phyloP scores from a whole-genome alignment of 805 yeast genomes.

The Kluyveromyces dobzhanskii region DNA sequence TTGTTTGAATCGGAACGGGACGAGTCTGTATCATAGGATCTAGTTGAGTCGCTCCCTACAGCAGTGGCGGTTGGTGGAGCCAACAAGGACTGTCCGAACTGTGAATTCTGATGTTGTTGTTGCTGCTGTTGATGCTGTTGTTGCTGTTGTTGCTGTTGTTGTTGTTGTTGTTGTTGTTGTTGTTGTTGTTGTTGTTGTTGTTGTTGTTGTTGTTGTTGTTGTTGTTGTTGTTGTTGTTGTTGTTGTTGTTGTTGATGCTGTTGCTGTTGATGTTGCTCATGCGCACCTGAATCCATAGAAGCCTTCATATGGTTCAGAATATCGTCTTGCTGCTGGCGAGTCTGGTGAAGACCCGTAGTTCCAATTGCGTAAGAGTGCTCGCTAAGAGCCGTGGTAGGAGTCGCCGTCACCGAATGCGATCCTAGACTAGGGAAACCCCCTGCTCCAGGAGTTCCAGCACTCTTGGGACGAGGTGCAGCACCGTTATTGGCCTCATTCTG shows the following conservation, averaged over 20 bases:
- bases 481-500: slow-evolving; percentile 2
- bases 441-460: slow-evolving; percentile 5
- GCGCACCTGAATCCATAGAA: slow-evolving; percentile 1
- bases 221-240: neutral
- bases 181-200: neutral
- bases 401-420: slow-evolving; percentile 36
- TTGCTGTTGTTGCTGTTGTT: neutral
- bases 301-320: slow-evolving; percentile 4
- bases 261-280: neutral
- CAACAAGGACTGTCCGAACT: too few relatives aligned
- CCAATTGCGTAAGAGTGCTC: slow-evolving; percentile 60
- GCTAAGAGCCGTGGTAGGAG: slow-evolving; percentile 65
- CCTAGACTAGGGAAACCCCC: slow-evolving; percentile 30
- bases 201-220: neutral
- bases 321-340: slow-evolving; percentile 4
- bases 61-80: too few relatives aligned
- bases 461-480: slow-evolving; percentile 2
- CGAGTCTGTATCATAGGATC: too few relatives aligned
- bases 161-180: neutral
- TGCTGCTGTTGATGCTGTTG: neutral
- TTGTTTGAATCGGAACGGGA: slow-evolving; percentile 1
- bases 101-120: too few relatives aligned
- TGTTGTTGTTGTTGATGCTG: neutral
- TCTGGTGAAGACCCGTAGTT: slow-evolving; percentile 39
- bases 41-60: neutral